phyloP scores from a whole-genome alignment of 768 basidiomycete species.

The Naganishia randhawae region DNA sequence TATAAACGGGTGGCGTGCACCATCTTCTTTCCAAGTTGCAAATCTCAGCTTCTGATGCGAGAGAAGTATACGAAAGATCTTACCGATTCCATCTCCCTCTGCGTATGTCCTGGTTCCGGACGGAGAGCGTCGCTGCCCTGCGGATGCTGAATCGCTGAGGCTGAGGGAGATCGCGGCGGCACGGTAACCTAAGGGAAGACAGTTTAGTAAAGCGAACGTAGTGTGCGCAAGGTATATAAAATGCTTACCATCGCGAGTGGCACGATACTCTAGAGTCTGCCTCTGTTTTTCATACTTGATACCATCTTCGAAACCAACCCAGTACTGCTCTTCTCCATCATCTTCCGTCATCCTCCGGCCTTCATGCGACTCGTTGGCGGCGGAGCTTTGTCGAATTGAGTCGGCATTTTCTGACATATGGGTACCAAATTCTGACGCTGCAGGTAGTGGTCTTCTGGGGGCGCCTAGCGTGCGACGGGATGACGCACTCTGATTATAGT shows the following conservation, averaged over 20 bases:
- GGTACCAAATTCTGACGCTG: not conserved
- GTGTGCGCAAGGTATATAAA: not conserved
- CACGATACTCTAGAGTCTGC: slow-evolving; percentile 1
- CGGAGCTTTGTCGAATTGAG: not conserved
- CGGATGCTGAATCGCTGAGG: not conserved
- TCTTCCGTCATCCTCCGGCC: too few relatives aligned
- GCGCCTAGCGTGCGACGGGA: not conserved
- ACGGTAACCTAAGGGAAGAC: not conserved
- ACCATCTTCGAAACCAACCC: slow-evolving; percentile 10
- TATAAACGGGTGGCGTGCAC: not conserved
- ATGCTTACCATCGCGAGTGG: not conserved
- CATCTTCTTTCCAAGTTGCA: not conserved
- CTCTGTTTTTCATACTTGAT: slow-evolving; percentile 14
- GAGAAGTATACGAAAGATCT: not conserved
- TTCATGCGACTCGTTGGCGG: not conserved
- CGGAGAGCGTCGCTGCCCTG: not conserved
- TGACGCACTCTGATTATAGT: not conserved
- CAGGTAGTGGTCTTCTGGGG: not conserved
- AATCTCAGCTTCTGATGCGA: not conserved
- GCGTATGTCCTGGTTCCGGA: not conserved
- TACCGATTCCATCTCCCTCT: not conserved
- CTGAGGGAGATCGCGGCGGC: not conserved
- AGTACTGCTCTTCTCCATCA: slow-evolving; percentile 2
- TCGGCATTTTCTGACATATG: not conserved
- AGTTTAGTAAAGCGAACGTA: not conserved